phyloP scores from a whole-genome alignment of 2,329 filamentous ascomycete species.

The Trichoderma cornu-damae region DNA sequence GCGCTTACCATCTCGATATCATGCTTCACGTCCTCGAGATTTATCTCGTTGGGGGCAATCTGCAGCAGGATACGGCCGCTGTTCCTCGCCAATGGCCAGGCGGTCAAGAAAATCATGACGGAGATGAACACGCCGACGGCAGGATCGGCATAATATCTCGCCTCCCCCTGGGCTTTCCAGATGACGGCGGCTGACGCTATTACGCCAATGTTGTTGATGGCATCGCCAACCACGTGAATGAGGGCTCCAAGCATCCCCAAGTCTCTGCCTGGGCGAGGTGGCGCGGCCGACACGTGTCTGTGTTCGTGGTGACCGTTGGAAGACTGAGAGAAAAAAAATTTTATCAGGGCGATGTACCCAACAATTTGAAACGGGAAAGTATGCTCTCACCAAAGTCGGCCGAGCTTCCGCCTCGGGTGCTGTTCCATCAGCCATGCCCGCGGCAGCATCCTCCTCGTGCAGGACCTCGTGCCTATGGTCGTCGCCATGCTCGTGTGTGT shows the following conservation, averaged over 20 bases:
- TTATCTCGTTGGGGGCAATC: conserved; percentile 56
- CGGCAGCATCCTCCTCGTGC: conserved; percentile 16
- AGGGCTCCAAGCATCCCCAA: conserved; percentile 68
- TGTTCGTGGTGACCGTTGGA: conserved; percentile 43
- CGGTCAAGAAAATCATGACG: conserved; percentile 64
- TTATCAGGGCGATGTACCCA: not conserved
- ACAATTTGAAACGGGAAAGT: not conserved
- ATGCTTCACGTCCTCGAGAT: conserved; percentile 58
- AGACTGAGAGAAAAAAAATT: not conserved
- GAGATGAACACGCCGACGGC: conserved; percentile 64
- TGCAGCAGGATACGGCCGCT: conserved; percentile 64
- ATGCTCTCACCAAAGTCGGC: conserved; percentile 21
- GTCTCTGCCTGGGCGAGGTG: conserved; percentile 44
- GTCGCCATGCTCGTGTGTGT: conserved; percentile 22
- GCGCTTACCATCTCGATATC: conserved; percentile 57
- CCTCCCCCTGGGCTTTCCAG: conserved; percentile 55
- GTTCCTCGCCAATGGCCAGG: conserved; percentile 56
- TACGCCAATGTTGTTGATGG: conserved; percentile 71
- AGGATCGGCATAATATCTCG: conserved; percentile 67
- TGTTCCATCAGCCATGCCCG: conserved; percentile 10
- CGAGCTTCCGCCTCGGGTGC: conserved; percentile 20
- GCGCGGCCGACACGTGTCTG: conserved; percentile 37
- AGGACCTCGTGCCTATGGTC: not conserved
- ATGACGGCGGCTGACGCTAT: conserved; percentile 65
- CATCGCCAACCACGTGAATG: conserved; percentile 66